These are phyloP conservation scores for Colletotrichum kahawae DNA, from an alignment of 2,329 filamentous ascomycete genomes.

Conservation along the genomic window DNA sequence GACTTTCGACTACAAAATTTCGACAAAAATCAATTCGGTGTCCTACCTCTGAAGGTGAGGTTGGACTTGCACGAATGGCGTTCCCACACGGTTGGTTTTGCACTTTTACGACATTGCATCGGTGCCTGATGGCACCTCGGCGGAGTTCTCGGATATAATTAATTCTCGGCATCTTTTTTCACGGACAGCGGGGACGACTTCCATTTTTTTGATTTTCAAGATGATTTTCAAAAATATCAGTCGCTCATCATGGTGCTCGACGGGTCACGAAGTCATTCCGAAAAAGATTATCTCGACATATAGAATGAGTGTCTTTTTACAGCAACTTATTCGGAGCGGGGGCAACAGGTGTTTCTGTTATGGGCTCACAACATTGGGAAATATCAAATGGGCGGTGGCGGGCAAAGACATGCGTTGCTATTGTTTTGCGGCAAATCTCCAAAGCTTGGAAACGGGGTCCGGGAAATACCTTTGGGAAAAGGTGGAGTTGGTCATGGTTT, in stretches of 20 bases:
- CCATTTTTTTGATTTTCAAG: slow-evolving; percentile 35
- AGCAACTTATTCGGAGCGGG: slow-evolving; percentile 29
- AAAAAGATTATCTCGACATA: slow-evolving; percentile 54
- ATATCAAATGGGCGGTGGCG: slow-evolving; percentile 34
- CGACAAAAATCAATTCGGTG: slow-evolving; percentile 22
- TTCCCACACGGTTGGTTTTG: slow-evolving; percentile 45
- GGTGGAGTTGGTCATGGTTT: slow-evolving; percentile 40
- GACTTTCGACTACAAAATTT: slow-evolving; percentile 23
- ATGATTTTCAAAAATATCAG: slow-evolving; percentile 42
- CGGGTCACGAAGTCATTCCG: slow-evolving; percentile 24
- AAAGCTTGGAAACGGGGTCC: slow-evolving; percentile 30
- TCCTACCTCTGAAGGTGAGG: slow-evolving; percentile 35
- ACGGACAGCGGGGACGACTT: slow-evolving; percentile 38
- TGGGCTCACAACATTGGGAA: slow-evolving; percentile 34
- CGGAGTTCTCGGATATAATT: slow-evolving; percentile 45
- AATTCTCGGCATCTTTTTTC: slow-evolving; percentile 29
- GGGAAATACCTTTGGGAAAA: slow-evolving; percentile 27
- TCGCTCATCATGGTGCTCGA: slow-evolving; percentile 35
- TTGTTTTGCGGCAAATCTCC: slow-evolving; percentile 28
- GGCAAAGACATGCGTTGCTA: slow-evolving; percentile 37
- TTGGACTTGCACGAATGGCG: slow-evolving; percentile 50
- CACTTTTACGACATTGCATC: slow-evolving; percentile 53
- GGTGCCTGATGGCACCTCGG: slow-evolving; percentile 45
- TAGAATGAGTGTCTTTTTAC: slow-evolving; percentile 50
- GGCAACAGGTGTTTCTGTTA: slow-evolving; percentile 42